These are phyloP conservation scores for Mycena rosella DNA, from an alignment of 768 basidiomycete species.

Conservation along the genomic window DNA sequence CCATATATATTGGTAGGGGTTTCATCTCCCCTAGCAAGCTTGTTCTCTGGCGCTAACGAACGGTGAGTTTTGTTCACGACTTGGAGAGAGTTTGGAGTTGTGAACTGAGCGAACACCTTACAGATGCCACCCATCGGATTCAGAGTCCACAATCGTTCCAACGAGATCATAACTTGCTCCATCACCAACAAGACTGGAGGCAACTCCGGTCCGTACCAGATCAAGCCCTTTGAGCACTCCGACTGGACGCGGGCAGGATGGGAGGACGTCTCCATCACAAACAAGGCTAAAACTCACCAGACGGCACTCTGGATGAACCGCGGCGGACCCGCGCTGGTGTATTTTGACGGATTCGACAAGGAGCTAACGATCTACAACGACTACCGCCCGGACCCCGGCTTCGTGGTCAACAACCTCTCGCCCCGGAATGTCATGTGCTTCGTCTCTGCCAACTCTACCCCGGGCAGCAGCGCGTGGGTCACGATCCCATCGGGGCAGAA, in stretches of 20 bases:
- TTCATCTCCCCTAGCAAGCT: too few relatives aligned
- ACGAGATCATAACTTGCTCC: slow-evolving; percentile 29
- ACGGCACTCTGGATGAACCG: slow-evolving; percentile 31
- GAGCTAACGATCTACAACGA: slow-evolving; percentile 32
- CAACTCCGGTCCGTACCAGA: slow-evolving; percentile 13
- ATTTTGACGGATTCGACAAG: slow-evolving; percentile 35
- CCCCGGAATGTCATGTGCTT: slow-evolving; percentile 28
- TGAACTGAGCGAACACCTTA: too few relatives aligned
- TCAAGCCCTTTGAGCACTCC: slow-evolving; percentile 26
- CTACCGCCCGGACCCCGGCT: slow-evolving; percentile 31
- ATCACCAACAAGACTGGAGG: slow-evolving; percentile 26
- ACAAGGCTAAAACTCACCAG: slow-evolving; percentile 16
- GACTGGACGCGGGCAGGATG: slow-evolving; percentile 24
- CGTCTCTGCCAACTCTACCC: slow-evolving; percentile 25
- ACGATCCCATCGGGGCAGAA: slow-evolving; percentile 22
- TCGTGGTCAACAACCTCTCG: slow-evolving; percentile 31
- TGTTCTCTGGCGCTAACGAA: too few relatives aligned
- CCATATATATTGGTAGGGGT: too few relatives aligned
- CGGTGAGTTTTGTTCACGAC: too few relatives aligned
- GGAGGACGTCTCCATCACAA: slow-evolving; percentile 31
- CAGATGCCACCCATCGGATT: slow-evolving; percentile 32
- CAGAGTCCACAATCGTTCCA: slow-evolving; percentile 35
- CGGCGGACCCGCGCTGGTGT: slow-evolving; percentile 23
- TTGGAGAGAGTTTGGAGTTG: too few relatives aligned
- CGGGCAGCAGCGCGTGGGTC: slow-evolving; percentile 16